Base-by-base conservation (phyloP, 768 basidiomycete species). In the Mycena latifolia region DNA sequence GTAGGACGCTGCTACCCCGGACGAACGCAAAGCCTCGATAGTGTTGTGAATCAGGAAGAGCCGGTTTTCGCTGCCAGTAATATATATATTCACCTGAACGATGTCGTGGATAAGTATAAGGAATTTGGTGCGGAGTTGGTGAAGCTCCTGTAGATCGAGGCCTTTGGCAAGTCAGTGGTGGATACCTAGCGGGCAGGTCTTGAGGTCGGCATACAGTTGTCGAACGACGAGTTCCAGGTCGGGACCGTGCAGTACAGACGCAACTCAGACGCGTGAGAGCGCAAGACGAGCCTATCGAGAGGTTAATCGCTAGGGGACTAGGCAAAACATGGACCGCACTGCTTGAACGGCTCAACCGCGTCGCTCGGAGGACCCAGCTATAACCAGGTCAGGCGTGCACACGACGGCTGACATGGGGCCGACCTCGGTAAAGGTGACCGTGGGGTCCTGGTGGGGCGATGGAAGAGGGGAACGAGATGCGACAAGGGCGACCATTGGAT, bases 11-110 rank as follows among this genome's bases (percentile, higher is more conserved):
- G 84, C 75, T 71, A 92, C 91, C 71, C 89, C 90, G 60, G 84
- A 82, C 2, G 85, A 82, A 43, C 86, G 85, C 46, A 92, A 82
- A 5, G 85, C 83, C 68, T 87, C 84, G 46, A 90, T 72, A 31
- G 91, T 79, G 67, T 87, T 83, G 72, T 92, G 91, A 45, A 92
- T 82, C 75, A 91, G 89, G 29, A 85, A n/a, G n/a, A n/a, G n/a
- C n/a, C n/a, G n/a, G n/a, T n/a, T n/a, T n/a, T n/a, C n/a, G n/a
- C n/a, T n/a, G n/a, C n/a, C n/a, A n/a, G n/a, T n/a, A n/a, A n/a
- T n/a, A n/a, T n/a, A n/a, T n/a, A n/a, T n/a, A n/a, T n/a, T n/a
- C n/a, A n/a, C n/a, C n/a, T n/a, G n/a, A n/a, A n/a, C n/a, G n/a
- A 91, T 79, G 67, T 87, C 83, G 71, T 92, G 91, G 43, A 92